Evolutionary conservation across 2,329 filamentous ascomycete genomes (phyloP).

Genomic region (Trichoderma sp.): DNA sequence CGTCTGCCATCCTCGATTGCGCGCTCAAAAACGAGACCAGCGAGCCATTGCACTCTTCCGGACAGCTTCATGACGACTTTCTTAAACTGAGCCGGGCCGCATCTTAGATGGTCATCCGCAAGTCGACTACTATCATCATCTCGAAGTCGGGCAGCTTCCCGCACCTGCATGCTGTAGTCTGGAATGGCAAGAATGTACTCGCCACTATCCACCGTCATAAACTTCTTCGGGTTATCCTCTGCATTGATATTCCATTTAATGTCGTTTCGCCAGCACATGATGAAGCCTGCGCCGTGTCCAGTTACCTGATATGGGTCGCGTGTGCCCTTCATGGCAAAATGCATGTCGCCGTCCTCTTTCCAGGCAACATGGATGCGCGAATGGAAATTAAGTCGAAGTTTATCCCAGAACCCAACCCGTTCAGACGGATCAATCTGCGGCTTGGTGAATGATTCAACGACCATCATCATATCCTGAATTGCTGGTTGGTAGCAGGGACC

Average conservation of each 20-base stretch:
- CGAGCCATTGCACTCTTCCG: conserved; percentile 90
- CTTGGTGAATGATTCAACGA: conserved; percentile 96
- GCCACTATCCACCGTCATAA: conserved; percentile 94
- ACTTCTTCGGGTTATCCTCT: conserved; percentile 83
- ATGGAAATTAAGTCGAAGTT: conserved; percentile 91
- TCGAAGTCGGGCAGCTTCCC: conserved; percentile 56
- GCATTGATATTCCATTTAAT: conserved; percentile 84
- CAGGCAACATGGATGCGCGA: conserved; percentile 86
- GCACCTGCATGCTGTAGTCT: conserved; percentile 86
- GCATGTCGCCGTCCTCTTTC: conserved; percentile 95
- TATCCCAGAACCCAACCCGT: conserved; percentile 97
- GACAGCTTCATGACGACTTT: conserved; percentile 99
- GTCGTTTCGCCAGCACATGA: conserved; percentile 98
- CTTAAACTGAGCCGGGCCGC: conserved; percentile 88
- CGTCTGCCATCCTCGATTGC: conserved; percentile 71
- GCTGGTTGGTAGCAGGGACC: conserved; percentile 96
- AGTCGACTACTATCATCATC: conserved; percentile 61
- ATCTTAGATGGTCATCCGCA: conserved; percentile 65
- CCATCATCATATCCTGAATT: conserved; percentile 99
- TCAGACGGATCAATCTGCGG: conserved; percentile 93
- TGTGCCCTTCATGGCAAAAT: conserved; percentile 86
- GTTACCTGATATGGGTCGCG: conserved; percentile 93
- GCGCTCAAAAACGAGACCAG: conserved; percentile 88
- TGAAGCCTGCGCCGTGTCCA: conserved; percentile 87
- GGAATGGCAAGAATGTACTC: conserved; percentile 94